Base-by-base conservation (phyloP, 495 filamentous ascomycete genomes). In the Hypoxylon intermedium region DNA sequence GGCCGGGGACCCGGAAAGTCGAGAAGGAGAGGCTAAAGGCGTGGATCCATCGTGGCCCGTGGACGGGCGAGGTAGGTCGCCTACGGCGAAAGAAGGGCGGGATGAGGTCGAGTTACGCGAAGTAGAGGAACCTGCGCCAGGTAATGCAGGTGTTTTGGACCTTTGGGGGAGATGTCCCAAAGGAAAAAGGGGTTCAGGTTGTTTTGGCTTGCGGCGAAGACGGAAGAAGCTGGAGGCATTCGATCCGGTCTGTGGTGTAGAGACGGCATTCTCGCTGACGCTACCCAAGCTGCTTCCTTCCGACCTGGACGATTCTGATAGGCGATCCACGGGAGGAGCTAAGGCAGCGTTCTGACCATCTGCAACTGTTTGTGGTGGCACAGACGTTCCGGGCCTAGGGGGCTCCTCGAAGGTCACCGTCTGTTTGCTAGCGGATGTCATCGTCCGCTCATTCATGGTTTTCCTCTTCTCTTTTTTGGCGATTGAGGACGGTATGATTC, bases 241-340 rank as follows among this genome's bases (percentile, higher is more conserved):
- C 24, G 83, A 83, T n/a, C 84, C 75, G 2, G 82, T 84, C 52
- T 83, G 85, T 20, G 86, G 74, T 5, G 71, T 85, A 19, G 83
- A 89, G 6, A 84, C 85, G 3, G 83, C 78, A 36, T 85, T 88
- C 26, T 96, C 92, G n/a, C 82, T 86, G 9, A 87, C 86, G 72
- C 92, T 95, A 21, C 85, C 24, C 24, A 26, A 26, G 24, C 24
- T 26, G 7, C 24, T 87, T 69, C 24, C 87, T 69, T 97, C 92
- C 15, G 93, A 97, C 47, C 91, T 86, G 18, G 92, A 96, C 0
- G 94, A 97, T 58, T 97, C 94, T 3, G 94, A 97, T 19, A 91
- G 79, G 34, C 94, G 81, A 46, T 85, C 82, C 38, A 88, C 79
- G 1, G 87, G 85, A 11, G 90, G 80, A 3, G 88, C 83, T 41